Evolutionary conservation across 1,284 basidiomycete species (phyloP).

Genomic region (Ustilago tritici): DNA sequence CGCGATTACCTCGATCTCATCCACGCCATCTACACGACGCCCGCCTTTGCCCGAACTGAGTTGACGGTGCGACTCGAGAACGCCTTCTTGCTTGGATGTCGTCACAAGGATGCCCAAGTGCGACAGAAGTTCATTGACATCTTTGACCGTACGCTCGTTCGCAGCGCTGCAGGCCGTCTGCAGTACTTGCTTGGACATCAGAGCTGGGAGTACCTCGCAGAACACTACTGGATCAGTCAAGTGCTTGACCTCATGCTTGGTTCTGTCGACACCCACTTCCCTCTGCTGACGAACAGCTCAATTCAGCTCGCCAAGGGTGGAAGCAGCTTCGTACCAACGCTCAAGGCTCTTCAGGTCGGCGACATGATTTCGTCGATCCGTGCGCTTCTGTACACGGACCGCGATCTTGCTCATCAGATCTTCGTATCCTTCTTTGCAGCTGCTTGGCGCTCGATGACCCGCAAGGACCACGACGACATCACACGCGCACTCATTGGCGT

Average conservation of each 20-base stretch:
- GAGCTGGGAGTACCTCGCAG: conserved; percentile 93
- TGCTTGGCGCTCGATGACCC: conserved; percentile 86
- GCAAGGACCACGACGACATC: conserved; percentile 88
- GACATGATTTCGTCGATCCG: conserved; percentile 76
- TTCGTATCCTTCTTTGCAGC: conserved; percentile 93
- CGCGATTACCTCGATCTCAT: conserved; percentile 89
- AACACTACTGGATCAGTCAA: conserved; percentile 94
- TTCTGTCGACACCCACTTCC: conserved; percentile 56
- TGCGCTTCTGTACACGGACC: conserved; percentile 84
- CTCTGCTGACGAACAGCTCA: conserved; percentile 44
- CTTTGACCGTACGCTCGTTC: conserved; percentile 88
- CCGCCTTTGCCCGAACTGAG: conserved; percentile 86
- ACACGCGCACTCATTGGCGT: conserved; percentile 90
- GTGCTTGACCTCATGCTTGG: conserved; percentile 90
- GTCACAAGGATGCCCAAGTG: conserved; percentile 82
- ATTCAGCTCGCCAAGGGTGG: conserved; percentile 39
- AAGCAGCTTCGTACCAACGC: conserved; percentile 49
- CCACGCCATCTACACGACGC: conserved; percentile 92
- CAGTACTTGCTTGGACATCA: conserved; percentile 93
- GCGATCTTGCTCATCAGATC: conserved; percentile 80
- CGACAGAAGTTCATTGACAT: conserved; percentile 91
- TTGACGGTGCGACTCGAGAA: conserved; percentile 92
- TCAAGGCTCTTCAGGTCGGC: conserved; percentile 46
- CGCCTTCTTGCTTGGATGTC: conserved; percentile 91
- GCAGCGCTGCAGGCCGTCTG: conserved; percentile 82